Conservation (phyloP, 2,329 filamentous ascomycete species). For the Penicillium verrucosum region DNA sequence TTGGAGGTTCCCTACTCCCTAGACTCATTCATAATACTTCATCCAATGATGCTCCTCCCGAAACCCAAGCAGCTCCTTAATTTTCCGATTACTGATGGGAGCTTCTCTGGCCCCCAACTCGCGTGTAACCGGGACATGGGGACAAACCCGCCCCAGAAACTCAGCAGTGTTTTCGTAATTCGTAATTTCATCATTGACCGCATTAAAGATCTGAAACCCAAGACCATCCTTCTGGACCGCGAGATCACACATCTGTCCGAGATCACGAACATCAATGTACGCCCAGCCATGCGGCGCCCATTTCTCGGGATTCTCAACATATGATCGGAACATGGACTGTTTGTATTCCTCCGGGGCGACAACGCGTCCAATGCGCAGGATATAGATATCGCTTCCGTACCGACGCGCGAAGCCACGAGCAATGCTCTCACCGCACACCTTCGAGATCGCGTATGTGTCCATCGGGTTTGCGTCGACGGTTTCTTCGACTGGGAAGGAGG, state of each 20-base stretch:
- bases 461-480: constrained; percentile 58
- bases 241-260: constrained; percentile 60
- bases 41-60: constrained; percentile 51
- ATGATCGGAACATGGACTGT: constrained; percentile 48
- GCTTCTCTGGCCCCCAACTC: constrained; percentile 59
- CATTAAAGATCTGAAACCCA: constrained; percentile 64
- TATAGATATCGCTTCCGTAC: constrained; percentile 58
- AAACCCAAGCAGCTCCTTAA: constrained; percentile 57
- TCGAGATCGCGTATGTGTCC: constrained; percentile 61
- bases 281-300: constrained; percentile 60
- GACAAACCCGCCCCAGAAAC: constrained; percentile 51
- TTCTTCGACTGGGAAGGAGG: constrained; percentile 59
- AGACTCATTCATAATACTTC: constrained; percentile 15
- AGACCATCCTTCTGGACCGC: constrained; percentile 53
- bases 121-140: constrained; percentile 51
- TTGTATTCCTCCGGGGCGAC: constrained; percentile 61
- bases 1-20: neutral
- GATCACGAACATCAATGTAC: constrained; percentile 61
- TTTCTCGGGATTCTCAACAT: constrained; percentile 50
- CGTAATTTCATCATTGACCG: constrained; percentile 61
- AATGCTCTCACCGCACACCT: constrained; percentile 57
- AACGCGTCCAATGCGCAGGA: constrained; percentile 59
- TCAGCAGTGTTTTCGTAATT: constrained; percentile 49
- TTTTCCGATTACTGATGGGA: constrained; percentile 60
- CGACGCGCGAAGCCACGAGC: constrained; percentile 56